Evolutionary conservation across 2,329 filamentous ascomycete genomes (phyloP).

Genomic region (Pseudofabraea citricarpa): DNA sequence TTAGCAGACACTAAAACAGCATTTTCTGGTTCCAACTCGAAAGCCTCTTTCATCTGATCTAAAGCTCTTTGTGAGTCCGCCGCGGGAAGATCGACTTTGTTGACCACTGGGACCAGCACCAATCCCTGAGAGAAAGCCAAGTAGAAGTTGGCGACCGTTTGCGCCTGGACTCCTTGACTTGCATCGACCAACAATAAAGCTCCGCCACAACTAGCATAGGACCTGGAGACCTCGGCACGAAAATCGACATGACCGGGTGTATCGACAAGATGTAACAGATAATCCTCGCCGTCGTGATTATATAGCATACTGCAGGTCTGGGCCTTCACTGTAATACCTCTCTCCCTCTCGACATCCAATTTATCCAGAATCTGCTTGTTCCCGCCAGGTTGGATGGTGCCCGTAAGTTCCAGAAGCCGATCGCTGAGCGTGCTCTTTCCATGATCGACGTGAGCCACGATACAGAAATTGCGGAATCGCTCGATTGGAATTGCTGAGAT

Average conservation of each 20-base stretch:
- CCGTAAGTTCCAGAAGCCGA: conserved; percentile 86
- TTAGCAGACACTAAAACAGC: conserved; percentile 85
- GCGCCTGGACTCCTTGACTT: conserved; percentile 92
- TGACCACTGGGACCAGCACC: conserved; percentile 83
- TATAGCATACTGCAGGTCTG: conserved; percentile 99
- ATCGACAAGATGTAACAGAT: conserved; percentile 91
- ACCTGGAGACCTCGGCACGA: conserved; percentile 89
- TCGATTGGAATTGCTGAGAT: conserved; percentile 74
- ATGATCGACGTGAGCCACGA: conserved; percentile 98
- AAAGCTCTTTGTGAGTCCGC: conserved; percentile 84
- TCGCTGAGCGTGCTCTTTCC: conserved; percentile 96
- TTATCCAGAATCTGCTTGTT: conserved; percentile 98
- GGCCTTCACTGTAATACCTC: conserved; percentile 97
- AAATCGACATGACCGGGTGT: conserved; percentile 98
- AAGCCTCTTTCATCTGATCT: conserved; percentile 78
- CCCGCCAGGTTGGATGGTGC: conserved; percentile 78
- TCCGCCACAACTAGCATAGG: conserved; percentile 93
- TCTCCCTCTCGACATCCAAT: conserved; percentile 90
- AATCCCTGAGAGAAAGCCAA: conserved; percentile 91
- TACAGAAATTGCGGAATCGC: conserved; percentile 91
- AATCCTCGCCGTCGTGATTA: conserved; percentile 78
- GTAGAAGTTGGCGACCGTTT: conserved; percentile 98
- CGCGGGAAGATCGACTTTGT: conserved; percentile 91
- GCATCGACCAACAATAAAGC: conserved; percentile 91
- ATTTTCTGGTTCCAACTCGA: conserved; percentile 77